Conservation (phyloP, 164 flowering plant species). For the Aristolochia californica region DNA sequence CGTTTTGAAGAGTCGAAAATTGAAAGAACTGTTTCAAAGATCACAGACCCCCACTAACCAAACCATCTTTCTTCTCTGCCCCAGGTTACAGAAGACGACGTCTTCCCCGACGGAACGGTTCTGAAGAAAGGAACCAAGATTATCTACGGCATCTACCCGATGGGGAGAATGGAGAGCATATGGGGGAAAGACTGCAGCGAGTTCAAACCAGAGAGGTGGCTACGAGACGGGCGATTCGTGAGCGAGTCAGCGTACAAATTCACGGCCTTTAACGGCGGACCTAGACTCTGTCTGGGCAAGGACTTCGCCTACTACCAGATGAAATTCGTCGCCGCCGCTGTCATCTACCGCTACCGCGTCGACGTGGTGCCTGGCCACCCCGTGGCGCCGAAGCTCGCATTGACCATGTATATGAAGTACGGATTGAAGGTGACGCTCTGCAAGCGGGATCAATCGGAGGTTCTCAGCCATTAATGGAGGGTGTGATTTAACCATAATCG, state of each 20-base stretch:
- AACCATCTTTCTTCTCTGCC: neutral
- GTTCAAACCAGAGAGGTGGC: slow-evolving; percentile 89
- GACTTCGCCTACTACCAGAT: slow-evolving; percentile 92
- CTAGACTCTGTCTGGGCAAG: slow-evolving; percentile 86
- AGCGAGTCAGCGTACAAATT: slow-evolving; percentile 90
- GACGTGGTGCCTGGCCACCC: slow-evolving; percentile 54
- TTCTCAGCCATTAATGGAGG: slow-evolving; percentile 9
- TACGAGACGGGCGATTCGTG: slow-evolving; percentile 65
- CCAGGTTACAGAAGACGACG: slow-evolving; percentile 74
- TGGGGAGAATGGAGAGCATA: slow-evolving; percentile 85
- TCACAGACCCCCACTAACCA: neutral
- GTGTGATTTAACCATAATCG: no score
- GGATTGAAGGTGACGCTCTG: slow-evolving; percentile 66
- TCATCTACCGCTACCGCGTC: slow-evolving; percentile 51
- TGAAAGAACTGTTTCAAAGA: no score
- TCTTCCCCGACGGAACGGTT: slow-evolving; percentile 75
- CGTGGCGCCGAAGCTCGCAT: slow-evolving; percentile 68
- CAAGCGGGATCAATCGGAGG: slow-evolving; percentile 32
- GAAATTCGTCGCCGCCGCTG: slow-evolving; percentile 73
- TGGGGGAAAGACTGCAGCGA: slow-evolving; percentile 79
- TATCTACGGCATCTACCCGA: slow-evolving; percentile 71
- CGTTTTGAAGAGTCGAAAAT: no score
- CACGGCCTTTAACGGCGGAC: slow-evolving; percentile 93
- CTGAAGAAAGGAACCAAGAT: slow-evolving; percentile 82
- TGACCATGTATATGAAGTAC: slow-evolving; percentile 93